Evolutionary conservation across 2,329 filamentous ascomycete species (phyloP).

Genomic region (Alternaria tenuissima): DNA sequence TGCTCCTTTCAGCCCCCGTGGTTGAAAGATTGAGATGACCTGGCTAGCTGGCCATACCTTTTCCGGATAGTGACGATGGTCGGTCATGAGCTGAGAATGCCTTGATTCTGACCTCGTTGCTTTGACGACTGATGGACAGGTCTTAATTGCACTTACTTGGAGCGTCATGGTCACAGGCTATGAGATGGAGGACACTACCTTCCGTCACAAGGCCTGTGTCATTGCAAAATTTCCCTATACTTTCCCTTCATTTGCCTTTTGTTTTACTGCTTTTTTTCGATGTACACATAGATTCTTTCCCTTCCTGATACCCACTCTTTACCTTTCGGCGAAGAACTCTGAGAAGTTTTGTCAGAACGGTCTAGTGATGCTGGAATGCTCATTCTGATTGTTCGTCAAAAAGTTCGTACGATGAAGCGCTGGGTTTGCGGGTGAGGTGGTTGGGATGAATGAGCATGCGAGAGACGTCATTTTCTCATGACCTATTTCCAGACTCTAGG

Average conservation of each 20-base stretch:
- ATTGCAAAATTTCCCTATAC: too few relatives aligned
- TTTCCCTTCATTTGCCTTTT: background rate
- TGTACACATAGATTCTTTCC: slow-evolving; percentile 14
- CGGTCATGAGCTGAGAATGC: slow-evolving; percentile 43
- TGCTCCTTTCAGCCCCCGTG: slow-evolving; percentile 23
- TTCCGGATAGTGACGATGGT: background rate
- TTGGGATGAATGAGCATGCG: background rate
- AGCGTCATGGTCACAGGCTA: too few relatives aligned
- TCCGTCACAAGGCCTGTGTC: too few relatives aligned
- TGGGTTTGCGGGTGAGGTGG: slow-evolving; percentile 3
- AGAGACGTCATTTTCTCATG: background rate
- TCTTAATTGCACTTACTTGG: too few relatives aligned
- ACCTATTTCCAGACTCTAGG: too few relatives aligned
- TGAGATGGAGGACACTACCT: too few relatives aligned
- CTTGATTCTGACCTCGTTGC: slow-evolving; percentile 13
- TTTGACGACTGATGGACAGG: background rate
- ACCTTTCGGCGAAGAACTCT: background rate
- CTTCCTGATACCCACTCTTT: slow-evolving; percentile 8
- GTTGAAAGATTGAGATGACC: slow-evolving; percentile 6
- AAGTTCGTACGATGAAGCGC: slow-evolving; percentile 3
- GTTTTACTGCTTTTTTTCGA: slow-evolving; percentile 3
- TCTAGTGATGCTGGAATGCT: slow-evolving; percentile 36
- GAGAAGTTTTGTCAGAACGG: background rate
- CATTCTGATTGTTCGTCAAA: slow-evolving; percentile 17
- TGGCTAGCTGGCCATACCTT: too few relatives aligned